Evolutionary conservation across 441 rosid genomes (phyloP).

Genomic region (Raphanus hybrid): DNA sequence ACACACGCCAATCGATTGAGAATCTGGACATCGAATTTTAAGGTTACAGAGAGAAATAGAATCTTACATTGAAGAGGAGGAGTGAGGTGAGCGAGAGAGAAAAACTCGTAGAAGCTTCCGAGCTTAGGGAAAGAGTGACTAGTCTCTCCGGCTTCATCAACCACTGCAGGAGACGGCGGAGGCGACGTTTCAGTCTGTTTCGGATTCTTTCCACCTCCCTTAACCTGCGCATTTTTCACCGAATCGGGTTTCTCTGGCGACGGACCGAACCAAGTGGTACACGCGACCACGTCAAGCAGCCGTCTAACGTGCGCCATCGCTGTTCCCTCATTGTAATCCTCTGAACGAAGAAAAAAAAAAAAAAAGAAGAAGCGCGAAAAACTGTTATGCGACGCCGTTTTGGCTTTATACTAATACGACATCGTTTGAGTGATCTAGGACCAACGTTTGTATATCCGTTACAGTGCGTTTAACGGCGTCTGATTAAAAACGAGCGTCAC

Average conservation of each 20-base stretch:
- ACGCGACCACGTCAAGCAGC: constrained; percentile 64
- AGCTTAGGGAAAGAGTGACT: constrained; percentile 66
- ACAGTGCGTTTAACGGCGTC: constrained; percentile 18
- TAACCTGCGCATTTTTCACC: constrained; percentile 46
- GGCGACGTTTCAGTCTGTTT: constrained; percentile 42
- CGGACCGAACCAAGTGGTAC: constrained; percentile 72
- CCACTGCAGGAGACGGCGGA: constrained; percentile 46
- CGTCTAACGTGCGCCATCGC: constrained; percentile 75
- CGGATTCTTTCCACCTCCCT: constrained; percentile 46
- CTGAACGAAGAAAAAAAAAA: constrained; percentile 34
- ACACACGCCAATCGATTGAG: constrained; percentile 23
- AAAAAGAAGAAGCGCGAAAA: neutral
- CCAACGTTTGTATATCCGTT: neutral
- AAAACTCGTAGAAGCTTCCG: constrained; percentile 71
- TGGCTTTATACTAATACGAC: neutral
- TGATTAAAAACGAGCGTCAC: neutral
- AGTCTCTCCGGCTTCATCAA: constrained; percentile 59
- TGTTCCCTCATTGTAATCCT: constrained; percentile 64
- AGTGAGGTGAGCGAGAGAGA: constrained; percentile 70
- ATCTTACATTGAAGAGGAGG: constrained; percentile 78
- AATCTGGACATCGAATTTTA: neutral
- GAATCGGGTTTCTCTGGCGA: constrained; percentile 55
- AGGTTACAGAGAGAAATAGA: constrained; percentile 7
- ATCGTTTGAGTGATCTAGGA: neutral
- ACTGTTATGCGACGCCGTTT: neutral